Percentiles rank a stretch among this genome's conserved stretches.
Evolutionary conservation across 2,329 filamentous ascomycete species (phyloP).

Genomic region (Magnaporthales sp.): DNA sequence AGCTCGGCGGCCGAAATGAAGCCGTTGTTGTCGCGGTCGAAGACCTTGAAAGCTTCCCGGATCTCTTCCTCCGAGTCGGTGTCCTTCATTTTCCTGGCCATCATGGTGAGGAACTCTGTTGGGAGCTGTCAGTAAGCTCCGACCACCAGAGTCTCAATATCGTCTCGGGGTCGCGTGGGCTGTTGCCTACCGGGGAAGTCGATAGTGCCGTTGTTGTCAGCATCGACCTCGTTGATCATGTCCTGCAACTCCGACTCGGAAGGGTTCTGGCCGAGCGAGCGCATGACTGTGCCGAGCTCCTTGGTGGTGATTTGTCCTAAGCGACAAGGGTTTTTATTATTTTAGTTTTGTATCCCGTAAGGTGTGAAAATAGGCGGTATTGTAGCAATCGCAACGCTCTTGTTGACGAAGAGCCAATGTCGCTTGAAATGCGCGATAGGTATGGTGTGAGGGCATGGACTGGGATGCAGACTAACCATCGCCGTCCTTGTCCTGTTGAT

Average conservation of each 20-base stretch:
- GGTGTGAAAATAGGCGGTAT: not conserved
- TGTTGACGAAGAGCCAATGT: not conserved
- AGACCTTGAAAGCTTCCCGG: slow-evolving; percentile 82
- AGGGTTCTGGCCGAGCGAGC: slow-evolving; percentile 81
- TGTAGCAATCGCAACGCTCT: not conserved
- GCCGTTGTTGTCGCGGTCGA: slow-evolving; percentile 85
- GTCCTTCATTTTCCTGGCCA: slow-evolving; percentile 92
- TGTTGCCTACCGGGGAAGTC: slow-evolving; percentile 69
- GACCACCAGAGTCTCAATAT: not conserved
- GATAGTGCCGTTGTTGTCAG: slow-evolving; percentile 88
- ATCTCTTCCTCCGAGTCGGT: slow-evolving; percentile 89
- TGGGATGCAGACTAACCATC: slow-evolving; percentile 14
- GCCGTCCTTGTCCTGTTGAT: slow-evolving; percentile 17
- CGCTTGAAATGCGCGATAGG: not conserved
- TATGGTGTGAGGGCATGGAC: not conserved
- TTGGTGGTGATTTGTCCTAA: slow-evolving; percentile 86
- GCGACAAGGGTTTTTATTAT: not conserved
- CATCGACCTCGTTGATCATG: slow-evolving; percentile 91
- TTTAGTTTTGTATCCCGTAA: not conserved
- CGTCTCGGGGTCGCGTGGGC: not conserved
- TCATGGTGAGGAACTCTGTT: slow-evolving; percentile 83
- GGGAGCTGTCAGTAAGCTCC: slow-evolving; percentile 10
- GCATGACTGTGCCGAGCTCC: slow-evolving; percentile 85
- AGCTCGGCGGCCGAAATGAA: slow-evolving; percentile 85
- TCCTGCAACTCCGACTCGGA: slow-evolving; percentile 86